Percentiles rank a stretch among this genome's conserved stretches.
phyloP scores from a whole-genome alignment of 352 stramenopile genomes.

The Plasmopara viticola region DNA sequence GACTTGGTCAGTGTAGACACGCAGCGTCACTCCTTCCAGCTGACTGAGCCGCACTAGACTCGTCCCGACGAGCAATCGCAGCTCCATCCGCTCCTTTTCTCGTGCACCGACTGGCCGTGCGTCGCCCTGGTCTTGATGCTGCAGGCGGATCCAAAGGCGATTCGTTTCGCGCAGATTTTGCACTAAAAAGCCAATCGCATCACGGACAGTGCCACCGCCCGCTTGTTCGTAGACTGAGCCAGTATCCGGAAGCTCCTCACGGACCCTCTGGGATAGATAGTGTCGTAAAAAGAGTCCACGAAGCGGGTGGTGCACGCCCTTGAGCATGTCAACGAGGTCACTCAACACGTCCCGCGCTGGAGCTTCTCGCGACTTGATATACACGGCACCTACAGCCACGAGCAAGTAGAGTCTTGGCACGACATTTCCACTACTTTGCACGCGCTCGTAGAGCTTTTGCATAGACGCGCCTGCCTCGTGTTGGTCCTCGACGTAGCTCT shows the following conservation, averaged over 20 bases:
- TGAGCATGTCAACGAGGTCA: slow-evolving; percentile 98
- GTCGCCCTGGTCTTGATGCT: slow-evolving; percentile 68
- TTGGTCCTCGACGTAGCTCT: slow-evolving; percentile 91
- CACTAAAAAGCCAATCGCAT: slow-evolving; percentile 95
- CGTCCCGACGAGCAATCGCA: slow-evolving; percentile 95
- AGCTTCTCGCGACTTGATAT: slow-evolving; percentile 84
- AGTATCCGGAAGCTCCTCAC: slow-evolving; percentile 93
- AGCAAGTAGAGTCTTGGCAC: slow-evolving; percentile 95
- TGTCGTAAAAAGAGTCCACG: slow-evolving; percentile 97
- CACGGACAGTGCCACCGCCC: slow-evolving; percentile 58
- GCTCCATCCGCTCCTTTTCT: slow-evolving; percentile 88
- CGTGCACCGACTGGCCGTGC: slow-evolving; percentile 24
- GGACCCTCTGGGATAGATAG: slow-evolving; percentile 90
- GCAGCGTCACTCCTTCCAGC: slow-evolving; percentile 90
- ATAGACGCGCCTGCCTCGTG: slow-evolving; percentile 76
- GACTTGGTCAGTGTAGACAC: slow-evolving; percentile 87
- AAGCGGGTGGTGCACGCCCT: slow-evolving; percentile 98
- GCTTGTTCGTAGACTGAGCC: slow-evolving; percentile 61
- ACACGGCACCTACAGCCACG: slow-evolving; percentile 94
- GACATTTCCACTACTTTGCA: slow-evolving; percentile 94
- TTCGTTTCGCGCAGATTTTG: slow-evolving; percentile 98
- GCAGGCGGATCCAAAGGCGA: slow-evolving; percentile 98
- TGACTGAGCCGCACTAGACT: slow-evolving; percentile 96
- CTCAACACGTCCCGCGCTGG: slow-evolving; percentile 90
- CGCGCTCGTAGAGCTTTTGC: slow-evolving; percentile 91